phyloP scores from a whole-genome alignment of 768 basidiomycete species.

The Roridomyces roridus region DNA sequence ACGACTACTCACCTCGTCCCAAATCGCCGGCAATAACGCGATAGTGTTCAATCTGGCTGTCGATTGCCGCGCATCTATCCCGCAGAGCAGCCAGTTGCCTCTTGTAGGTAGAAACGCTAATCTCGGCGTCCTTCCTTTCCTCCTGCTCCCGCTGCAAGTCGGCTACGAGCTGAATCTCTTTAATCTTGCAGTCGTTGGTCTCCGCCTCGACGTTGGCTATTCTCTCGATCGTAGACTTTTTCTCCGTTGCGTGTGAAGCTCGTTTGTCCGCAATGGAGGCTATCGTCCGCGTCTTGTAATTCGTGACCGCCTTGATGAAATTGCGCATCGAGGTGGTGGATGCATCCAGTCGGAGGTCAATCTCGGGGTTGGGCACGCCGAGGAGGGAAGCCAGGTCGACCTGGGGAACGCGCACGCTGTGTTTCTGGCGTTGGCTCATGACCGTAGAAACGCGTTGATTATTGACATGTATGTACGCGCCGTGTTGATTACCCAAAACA shows the following conservation, averaged over 20 bases:
- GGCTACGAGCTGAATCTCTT: constrained; percentile 79
- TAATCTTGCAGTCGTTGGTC: constrained; percentile 76
- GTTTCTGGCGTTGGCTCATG: not conserved
- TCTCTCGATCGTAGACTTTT: constrained; percentile 68
- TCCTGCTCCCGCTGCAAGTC: constrained; percentile 74
- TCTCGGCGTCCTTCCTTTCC: constrained; percentile 74
- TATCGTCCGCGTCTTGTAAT: constrained; percentile 76
- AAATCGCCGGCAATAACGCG: constrained; percentile 66
- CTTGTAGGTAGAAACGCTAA: constrained; percentile 62
- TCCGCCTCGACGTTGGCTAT: constrained; percentile 68
- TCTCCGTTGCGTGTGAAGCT: constrained; percentile 63
- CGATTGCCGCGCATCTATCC: constrained; percentile 63
- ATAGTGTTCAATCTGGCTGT: constrained; percentile 77
- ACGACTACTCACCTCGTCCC: constrained; percentile 57
- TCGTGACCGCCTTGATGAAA: constrained; percentile 74
- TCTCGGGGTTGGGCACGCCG: constrained; percentile 57
- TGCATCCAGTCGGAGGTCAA: constrained; percentile 66
- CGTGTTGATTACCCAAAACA: not conserved
- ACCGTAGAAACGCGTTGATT: not conserved
- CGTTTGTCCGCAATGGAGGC: constrained; percentile 72
- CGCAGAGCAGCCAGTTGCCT: constrained; percentile 69
- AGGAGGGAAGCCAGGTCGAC: constrained; percentile 68
- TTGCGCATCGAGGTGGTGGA: constrained; percentile 73
- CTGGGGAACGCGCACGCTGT: constrained; percentile 51
- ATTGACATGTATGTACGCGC: no score